Evolutionary conservation across 345 rosid genomes (phyloP).

Genomic region (sweet orange (Citrus sinensis)): DNA sequence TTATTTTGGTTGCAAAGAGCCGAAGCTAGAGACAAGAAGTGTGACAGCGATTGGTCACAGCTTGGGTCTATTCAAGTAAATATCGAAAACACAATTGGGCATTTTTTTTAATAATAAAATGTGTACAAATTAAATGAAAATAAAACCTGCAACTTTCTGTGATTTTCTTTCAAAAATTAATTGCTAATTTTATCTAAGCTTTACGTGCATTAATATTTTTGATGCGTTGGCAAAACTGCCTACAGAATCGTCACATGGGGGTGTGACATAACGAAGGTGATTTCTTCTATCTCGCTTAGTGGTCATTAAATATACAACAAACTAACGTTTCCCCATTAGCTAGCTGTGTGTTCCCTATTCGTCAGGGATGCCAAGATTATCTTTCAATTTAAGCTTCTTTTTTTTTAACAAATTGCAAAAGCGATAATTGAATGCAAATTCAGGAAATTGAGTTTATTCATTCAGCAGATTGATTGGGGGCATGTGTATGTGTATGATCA

Average conservation of each 20-base stretch:
- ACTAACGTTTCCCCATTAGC: no score
- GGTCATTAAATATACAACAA: background rate
- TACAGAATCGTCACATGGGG: background rate
- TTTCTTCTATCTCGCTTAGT: background rate
- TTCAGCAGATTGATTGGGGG: no score
- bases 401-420: no score
- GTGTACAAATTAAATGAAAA: background rate
- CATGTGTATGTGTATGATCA: no score
- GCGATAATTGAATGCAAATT: no score
- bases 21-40: background rate
- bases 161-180: background rate
- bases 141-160: background rate
- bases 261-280: background rate
- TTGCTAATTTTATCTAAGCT: background rate
- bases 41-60: slow-evolving; percentile 6
- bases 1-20: background rate
- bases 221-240: background rate
- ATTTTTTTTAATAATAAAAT: no score
- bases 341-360: no score
- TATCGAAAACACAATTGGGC: background rate
- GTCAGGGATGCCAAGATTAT: no score
- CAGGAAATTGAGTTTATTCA: no score
- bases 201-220: background rate
- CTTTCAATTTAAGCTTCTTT: no score
- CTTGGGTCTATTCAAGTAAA: background rate